Conservation (phyloP, 495 filamentous ascomycete species). For the Parachaetomium inaequale region DNA sequence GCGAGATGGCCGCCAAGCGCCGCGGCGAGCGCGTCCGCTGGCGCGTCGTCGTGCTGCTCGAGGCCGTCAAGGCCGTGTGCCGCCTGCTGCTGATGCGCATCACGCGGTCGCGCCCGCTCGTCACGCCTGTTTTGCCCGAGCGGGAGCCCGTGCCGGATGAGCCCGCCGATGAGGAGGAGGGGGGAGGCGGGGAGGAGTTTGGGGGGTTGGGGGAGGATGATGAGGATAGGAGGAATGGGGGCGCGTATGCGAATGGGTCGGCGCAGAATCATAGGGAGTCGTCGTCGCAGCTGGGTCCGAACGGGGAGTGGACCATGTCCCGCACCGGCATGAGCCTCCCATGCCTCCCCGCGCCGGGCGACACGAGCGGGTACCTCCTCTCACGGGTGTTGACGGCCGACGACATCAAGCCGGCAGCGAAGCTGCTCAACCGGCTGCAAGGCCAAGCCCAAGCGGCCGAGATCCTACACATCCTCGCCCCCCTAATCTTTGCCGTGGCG, state of each 20-base stretch:
- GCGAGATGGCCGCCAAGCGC: slow-evolving; percentile 82
- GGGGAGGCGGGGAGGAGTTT: slow-evolving; percentile 14
- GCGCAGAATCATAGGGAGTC: neutral
- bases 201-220: slow-evolving; percentile 29
- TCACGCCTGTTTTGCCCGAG: slow-evolving; percentile 82
- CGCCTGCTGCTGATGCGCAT: slow-evolving; percentile 76
- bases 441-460: slow-evolving; percentile 75
- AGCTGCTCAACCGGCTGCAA: slow-evolving; percentile 72
- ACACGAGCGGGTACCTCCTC: slow-evolving; percentile 81
- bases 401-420: slow-evolving; percentile 86
- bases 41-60: slow-evolving; percentile 84
- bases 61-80: slow-evolving; percentile 83
- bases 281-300: slow-evolving; percentile 19
- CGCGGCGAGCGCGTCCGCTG: slow-evolving; percentile 78
- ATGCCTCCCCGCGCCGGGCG: slow-evolving; percentile 68
- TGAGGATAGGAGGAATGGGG: slow-evolving; percentile 8
- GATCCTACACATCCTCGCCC: slow-evolving; percentile 83
- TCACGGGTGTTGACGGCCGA: slow-evolving; percentile 91
- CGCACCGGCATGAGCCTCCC: slow-evolving; percentile 83
- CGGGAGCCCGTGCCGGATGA: slow-evolving; percentile 66
- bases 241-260: slow-evolving; percentile 7
- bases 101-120: slow-evolving; percentile 78
- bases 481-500: slow-evolving; percentile 82
- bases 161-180: slow-evolving; percentile 25
- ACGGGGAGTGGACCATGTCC: slow-evolving; percentile 86